Evolutionary conservation across 257 asterid species (phyloP).

Genomic region (Solanum etuberosum): DNA sequence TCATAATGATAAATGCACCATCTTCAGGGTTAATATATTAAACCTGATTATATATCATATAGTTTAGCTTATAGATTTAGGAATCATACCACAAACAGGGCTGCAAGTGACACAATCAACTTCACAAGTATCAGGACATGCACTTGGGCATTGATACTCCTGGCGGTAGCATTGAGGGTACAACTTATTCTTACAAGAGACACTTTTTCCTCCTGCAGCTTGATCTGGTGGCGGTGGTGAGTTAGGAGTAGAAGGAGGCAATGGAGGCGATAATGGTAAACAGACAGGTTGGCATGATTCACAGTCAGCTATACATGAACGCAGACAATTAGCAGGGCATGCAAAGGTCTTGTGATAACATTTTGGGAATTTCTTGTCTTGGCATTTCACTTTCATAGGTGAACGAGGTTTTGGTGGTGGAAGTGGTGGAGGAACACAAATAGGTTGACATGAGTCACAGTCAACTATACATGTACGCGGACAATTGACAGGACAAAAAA

Average conservation of each 20-base stretch:
- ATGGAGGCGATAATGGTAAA: neutral
- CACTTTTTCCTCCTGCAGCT: constrained; percentile 34
- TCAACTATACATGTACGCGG: constrained; percentile 32
- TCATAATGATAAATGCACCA: neutral
- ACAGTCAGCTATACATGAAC: constrained; percentile 17
- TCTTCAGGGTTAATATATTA: neutral
- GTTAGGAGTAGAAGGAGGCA: neutral
- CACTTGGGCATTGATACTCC: constrained; percentile 41
- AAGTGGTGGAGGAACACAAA: constrained; percentile 13
- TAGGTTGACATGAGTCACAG: constrained; percentile 35
- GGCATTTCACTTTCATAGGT: constrained; percentile 10
- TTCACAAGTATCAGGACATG: constrained; percentile 41
- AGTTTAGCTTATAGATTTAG: neutral
- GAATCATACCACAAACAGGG: constrained; percentile 57
- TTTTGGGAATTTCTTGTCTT: neutral
- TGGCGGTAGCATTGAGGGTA: constrained; percentile 20
- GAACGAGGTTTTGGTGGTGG: constrained; percentile 13
- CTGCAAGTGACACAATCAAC: constrained; percentile 59
- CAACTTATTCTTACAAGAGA: constrained; percentile 33
- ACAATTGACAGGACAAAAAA: constrained; percentile 40
- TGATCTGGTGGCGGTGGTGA: neutral
- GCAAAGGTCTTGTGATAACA: constrained; percentile 15
- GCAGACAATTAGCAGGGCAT: constrained; percentile 14
- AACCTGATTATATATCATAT: too few species aligned
- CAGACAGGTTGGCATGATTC: constrained; percentile 12